Evolutionary conservation across 2,329 filamentous ascomycete species (phyloP).

Genomic region (Penicillium sp.): DNA sequence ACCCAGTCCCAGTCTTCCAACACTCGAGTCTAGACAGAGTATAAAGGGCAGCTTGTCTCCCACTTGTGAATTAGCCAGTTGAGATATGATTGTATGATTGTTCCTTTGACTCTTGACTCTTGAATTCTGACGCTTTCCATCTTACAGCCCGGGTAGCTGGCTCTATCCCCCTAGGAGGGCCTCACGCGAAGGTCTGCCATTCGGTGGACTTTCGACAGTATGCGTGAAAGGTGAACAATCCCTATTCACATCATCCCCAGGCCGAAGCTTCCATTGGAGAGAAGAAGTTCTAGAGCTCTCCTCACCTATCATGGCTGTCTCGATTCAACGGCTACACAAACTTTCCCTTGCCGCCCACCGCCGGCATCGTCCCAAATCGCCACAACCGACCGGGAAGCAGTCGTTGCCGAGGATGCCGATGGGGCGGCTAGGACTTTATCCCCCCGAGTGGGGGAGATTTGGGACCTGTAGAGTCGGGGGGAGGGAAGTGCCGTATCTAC

Average conservation of each 20-base stretch:
- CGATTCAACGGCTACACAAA: background rate
- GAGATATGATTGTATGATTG: no score
- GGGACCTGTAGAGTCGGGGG: background rate
- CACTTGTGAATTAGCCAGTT: background rate
- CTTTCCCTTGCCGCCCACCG: no score
- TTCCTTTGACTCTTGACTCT: no score
- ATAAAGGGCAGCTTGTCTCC: constrained; percentile 3
- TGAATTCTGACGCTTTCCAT: background rate
- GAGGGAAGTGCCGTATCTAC: background rate
- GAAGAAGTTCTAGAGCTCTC: background rate
- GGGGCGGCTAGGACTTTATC: constrained; percentile 9
- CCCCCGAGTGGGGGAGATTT: constrained; percentile 7
- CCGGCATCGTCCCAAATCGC: constrained; percentile 13
- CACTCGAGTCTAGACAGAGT: background rate
- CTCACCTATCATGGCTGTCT: background rate
- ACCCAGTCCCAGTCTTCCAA: background rate
- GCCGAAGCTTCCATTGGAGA: background rate
- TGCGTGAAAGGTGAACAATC: background rate
- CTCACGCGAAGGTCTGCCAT: background rate
- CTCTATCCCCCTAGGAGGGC: background rate
- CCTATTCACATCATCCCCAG: background rate
- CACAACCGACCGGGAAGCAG: constrained; percentile 9
- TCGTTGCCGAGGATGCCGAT: background rate
- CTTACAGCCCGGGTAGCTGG: no score
- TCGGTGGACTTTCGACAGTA: background rate